Evolutionary conservation across 805 yeast genomes (phyloP).

Genomic region (Candida sithepensis): DNA sequence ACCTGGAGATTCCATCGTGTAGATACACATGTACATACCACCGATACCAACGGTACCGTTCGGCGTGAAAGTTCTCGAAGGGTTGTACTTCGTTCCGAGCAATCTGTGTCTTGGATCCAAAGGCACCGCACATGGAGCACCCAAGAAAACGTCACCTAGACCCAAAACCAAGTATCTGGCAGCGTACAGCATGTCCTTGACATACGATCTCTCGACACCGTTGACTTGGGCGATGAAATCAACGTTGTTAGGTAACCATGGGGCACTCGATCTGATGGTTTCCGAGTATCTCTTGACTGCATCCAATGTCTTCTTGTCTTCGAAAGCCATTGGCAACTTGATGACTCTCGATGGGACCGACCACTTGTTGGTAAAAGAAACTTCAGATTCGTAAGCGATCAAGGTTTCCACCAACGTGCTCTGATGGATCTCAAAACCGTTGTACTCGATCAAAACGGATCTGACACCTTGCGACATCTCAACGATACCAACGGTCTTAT

Average conservation of each 20-base stretch:
- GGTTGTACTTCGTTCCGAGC: slow-evolving; percentile 91
- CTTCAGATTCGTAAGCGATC: slow-evolving; percentile 71
- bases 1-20: slow-evolving; percentile 98
- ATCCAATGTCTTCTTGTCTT: slow-evolving; percentile 81
- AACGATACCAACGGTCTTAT: slow-evolving; percentile 72
- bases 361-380: slow-evolving; percentile 77
- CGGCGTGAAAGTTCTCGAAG: slow-evolving; percentile 93
- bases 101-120: slow-evolving; percentile 94
- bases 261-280: slow-evolving; percentile 89
- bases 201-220: slow-evolving; percentile 70
- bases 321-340: slow-evolving; percentile 94
- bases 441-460: slow-evolving; percentile 85
- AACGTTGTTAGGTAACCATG: slow-evolving; percentile 97
- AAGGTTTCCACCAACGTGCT: slow-evolving; percentile 56
- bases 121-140: slow-evolving; percentile 99
- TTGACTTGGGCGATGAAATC: slow-evolving; percentile 91
- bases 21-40: slow-evolving; percentile 98
- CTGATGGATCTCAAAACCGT: slow-evolving; percentile 63
- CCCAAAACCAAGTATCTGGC: slow-evolving; percentile 93
- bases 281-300: slow-evolving; percentile 91
- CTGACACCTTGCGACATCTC: slow-evolving; percentile 98
- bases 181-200: slow-evolving; percentile 78
- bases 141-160: slow-evolving; percentile 94
- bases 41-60: slow-evolving; percentile 98
- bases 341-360: slow-evolving; percentile 76